Evolutionary conservation across 208 protist genomes (phyloP).

Genomic region (Leishmania guyanensis): DNA sequence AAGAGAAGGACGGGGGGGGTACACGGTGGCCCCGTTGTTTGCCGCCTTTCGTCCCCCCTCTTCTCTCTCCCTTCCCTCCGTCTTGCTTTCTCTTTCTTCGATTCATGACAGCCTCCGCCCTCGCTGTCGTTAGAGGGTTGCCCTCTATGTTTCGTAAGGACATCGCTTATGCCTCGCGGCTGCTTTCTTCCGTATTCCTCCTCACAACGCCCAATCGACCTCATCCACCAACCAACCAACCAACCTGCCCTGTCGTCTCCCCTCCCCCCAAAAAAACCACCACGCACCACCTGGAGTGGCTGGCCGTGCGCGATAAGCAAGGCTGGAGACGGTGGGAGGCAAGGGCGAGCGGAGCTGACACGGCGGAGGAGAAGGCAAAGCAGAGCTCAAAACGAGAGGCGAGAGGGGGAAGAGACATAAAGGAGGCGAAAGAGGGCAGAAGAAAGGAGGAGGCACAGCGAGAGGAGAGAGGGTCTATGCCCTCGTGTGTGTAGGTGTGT

Average conservation of each 20-base stretch:
- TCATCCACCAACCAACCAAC: not conserved
- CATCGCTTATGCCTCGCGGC: not conserved
- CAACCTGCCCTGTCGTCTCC: not conserved
- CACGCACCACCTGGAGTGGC: not conserved
- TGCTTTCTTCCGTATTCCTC: not conserved
- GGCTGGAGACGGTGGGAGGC: not conserved
- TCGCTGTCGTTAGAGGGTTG: not conserved
- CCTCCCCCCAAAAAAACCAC: not conserved
- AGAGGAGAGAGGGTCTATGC: not conserved
- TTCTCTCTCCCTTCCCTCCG: not conserved
- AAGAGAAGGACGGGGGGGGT: not conserved
- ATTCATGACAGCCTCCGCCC: not conserved
- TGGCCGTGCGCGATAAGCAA: not conserved
- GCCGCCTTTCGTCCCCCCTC: not conserved
- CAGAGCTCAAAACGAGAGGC: not conserved
- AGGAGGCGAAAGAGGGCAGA: conserved; percentile 3
- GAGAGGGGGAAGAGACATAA: not conserved
- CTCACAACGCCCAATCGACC: not conserved
- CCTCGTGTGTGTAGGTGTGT: not conserved
- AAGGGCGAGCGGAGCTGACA: not conserved
- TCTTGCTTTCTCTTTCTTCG: not conserved
- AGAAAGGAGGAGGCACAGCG: conserved; percentile 8
- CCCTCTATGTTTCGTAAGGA: not conserved
- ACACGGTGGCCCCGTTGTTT: not conserved
- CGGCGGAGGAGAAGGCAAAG: not conserved